Conservation (phyloP, 2,329 filamentous ascomycete species). For the Hypomyces perniciosus region DNA sequence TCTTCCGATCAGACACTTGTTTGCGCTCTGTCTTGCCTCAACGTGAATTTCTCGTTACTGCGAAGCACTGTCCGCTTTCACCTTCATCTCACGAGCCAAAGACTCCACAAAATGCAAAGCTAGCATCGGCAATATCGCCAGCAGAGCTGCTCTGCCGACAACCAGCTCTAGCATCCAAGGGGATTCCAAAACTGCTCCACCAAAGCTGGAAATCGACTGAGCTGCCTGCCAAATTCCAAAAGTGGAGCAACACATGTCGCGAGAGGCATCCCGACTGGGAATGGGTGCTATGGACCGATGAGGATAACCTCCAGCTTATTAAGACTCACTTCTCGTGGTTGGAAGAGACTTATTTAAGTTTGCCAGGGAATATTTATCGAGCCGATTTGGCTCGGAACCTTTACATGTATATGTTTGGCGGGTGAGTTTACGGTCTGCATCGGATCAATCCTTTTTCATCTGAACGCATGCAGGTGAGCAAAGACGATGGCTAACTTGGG, state of each 20-base stretch:
- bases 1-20: too few species aligned
- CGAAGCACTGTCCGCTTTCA: too few species aligned
- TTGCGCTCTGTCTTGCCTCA: too few species aligned
- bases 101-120: too few species aligned
- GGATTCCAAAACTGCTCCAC: constrained; percentile 33
- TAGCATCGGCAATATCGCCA: too few species aligned
- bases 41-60: too few species aligned
- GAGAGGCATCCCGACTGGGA: constrained; percentile 27
- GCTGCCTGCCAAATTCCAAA: constrained; percentile 22
- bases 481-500: not conserved
- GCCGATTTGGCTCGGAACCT: constrained; percentile 27
- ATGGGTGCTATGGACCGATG: constrained; percentile 31
- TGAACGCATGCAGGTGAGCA: not conserved
- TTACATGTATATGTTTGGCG: constrained; percentile 32
- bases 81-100: too few species aligned
- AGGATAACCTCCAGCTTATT: constrained; percentile 30
- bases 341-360: constrained; percentile 22
- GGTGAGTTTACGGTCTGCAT: constrained; percentile 15
- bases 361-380: constrained; percentile 27
- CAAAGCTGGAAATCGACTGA: constrained; percentile 22
- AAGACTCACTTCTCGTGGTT: constrained; percentile 27
- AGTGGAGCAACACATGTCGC: constrained; percentile 28
- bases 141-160: too few species aligned
- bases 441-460: not conserved
- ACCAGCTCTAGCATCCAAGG: not conserved